These are phyloP conservation scores for Quercus glauca DNA, from an alignment of 306 rosid species.

Conservation along the genomic window DNA sequence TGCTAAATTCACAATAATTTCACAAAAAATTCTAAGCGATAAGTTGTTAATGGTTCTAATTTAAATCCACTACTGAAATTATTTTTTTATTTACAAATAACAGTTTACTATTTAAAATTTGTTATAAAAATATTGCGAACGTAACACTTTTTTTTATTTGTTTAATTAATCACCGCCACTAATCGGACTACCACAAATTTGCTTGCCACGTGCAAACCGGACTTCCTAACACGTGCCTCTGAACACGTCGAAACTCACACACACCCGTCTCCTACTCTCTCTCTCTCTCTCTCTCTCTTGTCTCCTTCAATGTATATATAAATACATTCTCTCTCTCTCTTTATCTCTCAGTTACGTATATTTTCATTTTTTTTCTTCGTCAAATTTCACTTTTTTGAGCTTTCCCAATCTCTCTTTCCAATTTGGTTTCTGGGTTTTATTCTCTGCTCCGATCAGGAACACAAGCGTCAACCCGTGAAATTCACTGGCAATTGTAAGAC, in stretches of 20 bases:
- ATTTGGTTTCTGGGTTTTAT: slow-evolving; percentile 5
- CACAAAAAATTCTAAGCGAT: accelerated
- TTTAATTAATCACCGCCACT: not conserved
- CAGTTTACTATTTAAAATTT: accelerated
- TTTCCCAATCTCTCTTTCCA: not conserved
- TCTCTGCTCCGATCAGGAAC: not conserved
- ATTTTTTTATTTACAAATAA: accelerated
- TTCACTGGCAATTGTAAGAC: too few relatives aligned
- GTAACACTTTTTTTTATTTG: accelerated
- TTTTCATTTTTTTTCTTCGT: not conserved
- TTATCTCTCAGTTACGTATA: not conserved
- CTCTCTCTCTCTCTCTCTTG: not conserved
- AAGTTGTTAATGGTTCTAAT: accelerated
- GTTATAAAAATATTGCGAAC: accelerated
- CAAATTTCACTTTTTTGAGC: not conserved
- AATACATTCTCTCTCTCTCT: not conserved
- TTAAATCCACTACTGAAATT: accelerated
- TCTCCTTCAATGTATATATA: not conserved
- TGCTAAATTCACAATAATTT: too few relatives aligned
- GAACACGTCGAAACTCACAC: slow-evolving; percentile 22
- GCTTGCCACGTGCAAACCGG: slow-evolving; percentile 22
- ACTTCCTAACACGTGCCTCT: slow-evolving; percentile 35
- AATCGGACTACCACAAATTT: not conserved
- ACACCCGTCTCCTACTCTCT: not conserved
- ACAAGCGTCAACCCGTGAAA: not conserved